Conservation (phyloP, 2,329 filamentous ascomycete species). For the Talaromyces marneffei region DNA sequence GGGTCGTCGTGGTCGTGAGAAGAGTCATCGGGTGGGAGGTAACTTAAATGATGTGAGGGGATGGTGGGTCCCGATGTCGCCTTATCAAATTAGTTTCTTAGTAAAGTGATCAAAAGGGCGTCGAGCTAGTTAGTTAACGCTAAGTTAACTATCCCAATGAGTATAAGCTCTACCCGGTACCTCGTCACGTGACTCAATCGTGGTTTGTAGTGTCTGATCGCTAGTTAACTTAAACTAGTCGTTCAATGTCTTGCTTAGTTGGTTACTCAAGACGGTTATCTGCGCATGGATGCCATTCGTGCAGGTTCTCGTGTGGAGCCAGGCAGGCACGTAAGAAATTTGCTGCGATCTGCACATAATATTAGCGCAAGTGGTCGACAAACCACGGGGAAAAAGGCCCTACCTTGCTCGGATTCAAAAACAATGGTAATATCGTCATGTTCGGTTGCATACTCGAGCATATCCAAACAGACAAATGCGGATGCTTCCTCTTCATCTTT, state of each 20-base stretch:
- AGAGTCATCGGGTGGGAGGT: background rate
- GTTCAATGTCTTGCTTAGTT: background rate
- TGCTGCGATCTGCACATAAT: constrained; percentile 28
- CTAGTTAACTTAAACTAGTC: too few relatives aligned
- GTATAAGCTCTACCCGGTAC: background rate
- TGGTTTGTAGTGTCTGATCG: background rate
- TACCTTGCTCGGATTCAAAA: constrained; percentile 74
- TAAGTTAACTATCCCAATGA: background rate
- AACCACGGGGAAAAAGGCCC: constrained; percentile 37
- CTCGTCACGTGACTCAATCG: constrained; percentile 18
- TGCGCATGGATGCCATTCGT: constrained; percentile 37
- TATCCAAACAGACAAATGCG: constrained; percentile 76
- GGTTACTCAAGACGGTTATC: constrained; percentile 22
- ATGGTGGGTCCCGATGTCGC: constrained; percentile 12
- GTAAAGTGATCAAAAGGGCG: background rate
- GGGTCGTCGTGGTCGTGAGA: background rate
- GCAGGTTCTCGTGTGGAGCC: constrained; percentile 35
- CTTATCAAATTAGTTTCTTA: background rate
- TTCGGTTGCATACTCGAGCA: constrained; percentile 83
- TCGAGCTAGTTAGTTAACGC: too few relatives aligned
- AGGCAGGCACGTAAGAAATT: constrained; percentile 35
- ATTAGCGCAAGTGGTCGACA: constrained; percentile 3
- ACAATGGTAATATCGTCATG: constrained; percentile 80
- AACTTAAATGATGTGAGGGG: background rate
- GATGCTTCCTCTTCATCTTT: constrained; percentile 49